Evolutionary conservation across 139 green algal species (phyloP).

Genomic region (Medakamo hakoo): DNA sequence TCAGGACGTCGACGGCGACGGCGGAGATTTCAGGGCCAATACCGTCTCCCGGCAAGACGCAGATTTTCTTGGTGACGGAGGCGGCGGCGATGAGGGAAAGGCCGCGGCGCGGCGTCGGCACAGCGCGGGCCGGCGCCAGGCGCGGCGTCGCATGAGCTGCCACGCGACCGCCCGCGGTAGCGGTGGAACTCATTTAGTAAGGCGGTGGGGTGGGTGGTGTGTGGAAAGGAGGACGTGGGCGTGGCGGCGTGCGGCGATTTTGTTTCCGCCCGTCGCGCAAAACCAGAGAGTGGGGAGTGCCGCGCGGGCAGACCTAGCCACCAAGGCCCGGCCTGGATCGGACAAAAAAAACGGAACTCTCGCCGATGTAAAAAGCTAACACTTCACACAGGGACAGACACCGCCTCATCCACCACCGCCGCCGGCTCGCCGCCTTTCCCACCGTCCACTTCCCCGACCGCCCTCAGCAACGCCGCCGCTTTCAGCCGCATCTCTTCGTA

Average conservation of each 20-base stretch:
- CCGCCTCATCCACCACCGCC: slow-evolving; percentile 4
- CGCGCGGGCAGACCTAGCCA: too few species aligned
- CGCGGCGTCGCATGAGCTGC: too few species aligned
- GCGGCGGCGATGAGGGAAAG: not conserved
- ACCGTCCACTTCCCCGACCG: slow-evolving; percentile 19
- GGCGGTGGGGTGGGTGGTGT: too few species aligned
- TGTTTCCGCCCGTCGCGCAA: too few species aligned
- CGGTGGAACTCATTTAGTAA: too few species aligned
- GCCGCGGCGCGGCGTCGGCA: not conserved
- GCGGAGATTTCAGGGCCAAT: slow-evolving; percentile 95
- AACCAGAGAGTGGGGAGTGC: too few species aligned
- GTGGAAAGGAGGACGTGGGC: too few species aligned
- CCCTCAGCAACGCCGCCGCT: slow-evolving; percentile 37
- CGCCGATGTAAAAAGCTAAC: not conserved
- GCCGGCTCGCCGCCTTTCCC: not conserved
- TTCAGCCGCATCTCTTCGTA: slow-evolving; percentile 94
- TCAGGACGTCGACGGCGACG: slow-evolving; percentile 60
- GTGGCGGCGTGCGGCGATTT: too few species aligned
- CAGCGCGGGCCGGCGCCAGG: too few species aligned
- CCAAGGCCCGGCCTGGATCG: too few species aligned
- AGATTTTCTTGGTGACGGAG: slow-evolving; percentile 46
- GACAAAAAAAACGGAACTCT: too few species aligned
- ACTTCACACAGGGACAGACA: not conserved
- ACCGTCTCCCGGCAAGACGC: slow-evolving; percentile 84
- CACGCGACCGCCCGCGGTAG: too few species aligned